A percentile compares a stretch with the other conserved stretches of the same genome.
Evolutionary conservation across 257 asterid species (phyloP).

Genomic region (Gardenia jasminoides): DNA sequence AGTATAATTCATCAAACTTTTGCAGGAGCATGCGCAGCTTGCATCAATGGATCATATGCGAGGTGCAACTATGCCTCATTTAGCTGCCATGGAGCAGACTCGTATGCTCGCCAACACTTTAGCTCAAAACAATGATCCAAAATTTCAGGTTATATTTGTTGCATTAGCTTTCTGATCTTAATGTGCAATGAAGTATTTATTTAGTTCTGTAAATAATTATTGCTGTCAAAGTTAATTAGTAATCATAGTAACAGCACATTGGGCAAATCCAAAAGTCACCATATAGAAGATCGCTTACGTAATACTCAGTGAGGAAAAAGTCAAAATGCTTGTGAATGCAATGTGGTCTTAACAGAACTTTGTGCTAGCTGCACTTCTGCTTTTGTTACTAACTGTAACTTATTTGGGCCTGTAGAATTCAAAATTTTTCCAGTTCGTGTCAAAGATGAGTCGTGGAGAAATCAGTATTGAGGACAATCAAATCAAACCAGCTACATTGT

Average conservation of each 20-base stretch:
- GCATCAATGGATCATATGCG: slow-evolving; percentile 71
- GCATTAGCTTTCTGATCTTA: background rate
- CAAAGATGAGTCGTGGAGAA: slow-evolving; percentile 99
- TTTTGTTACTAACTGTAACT: background rate
- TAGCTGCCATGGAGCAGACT: slow-evolving; percentile 89
- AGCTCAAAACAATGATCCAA: slow-evolving; percentile 93
- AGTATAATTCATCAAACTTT: slow-evolving; percentile 18
- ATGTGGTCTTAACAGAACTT: background rate
- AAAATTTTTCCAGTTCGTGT: slow-evolving; percentile 90
- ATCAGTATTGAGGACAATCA: slow-evolving; percentile 86
- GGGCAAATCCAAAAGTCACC: background rate
- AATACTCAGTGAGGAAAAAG: background rate
- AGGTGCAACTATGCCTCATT: slow-evolving; percentile 50
- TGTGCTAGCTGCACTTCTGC: background rate
- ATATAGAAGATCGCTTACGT: background rate
- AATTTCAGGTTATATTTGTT: slow-evolving; percentile 73
- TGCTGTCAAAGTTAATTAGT: background rate
- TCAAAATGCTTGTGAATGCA: background rate
- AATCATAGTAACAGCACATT: background rate
- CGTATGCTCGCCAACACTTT: slow-evolving; percentile 90
- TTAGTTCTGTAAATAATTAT: background rate
- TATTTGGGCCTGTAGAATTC: slow-evolving; percentile 61
- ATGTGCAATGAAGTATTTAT: background rate
- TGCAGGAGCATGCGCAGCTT: slow-evolving; percentile 84
- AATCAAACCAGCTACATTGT: slow-evolving; percentile 61